phyloP scores from a whole-genome alignment of 176 grass and related monocot species.

The Miscanthus lutarioriparius region DNA sequence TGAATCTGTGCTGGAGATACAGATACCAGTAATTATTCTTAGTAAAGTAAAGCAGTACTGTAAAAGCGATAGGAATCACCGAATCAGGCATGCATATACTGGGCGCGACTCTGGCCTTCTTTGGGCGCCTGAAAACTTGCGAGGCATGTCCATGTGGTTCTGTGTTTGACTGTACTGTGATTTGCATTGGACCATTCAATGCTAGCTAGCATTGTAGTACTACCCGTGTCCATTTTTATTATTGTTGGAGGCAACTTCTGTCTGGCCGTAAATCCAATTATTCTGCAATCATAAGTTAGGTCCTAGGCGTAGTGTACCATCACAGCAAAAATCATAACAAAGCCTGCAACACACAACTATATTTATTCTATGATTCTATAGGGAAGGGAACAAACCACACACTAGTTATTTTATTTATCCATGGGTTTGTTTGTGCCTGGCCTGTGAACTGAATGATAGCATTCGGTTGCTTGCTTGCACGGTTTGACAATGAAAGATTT shows the following conservation, averaged over 20 bases:
- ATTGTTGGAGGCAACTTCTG: not conserved
- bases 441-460: conserved; percentile 33
- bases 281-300: conserved; percentile 10
- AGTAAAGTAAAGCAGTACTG: not conserved
- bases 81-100: conserved; percentile 19
- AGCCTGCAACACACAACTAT: not conserved
- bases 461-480: not conserved
- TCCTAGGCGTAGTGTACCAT: not conserved
- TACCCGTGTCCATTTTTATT: not conserved
- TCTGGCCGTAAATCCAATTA: not conserved
- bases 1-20: conserved; percentile 18
- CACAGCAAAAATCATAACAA: not conserved
- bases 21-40: not conserved
- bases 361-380: not conserved
- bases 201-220: no score
- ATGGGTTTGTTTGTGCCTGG: not conserved
- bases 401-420: not conserved
- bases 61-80: conserved; percentile 3
- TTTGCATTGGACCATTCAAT: conserved; percentile 28
- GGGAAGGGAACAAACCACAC: not conserved
- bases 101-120: not conserved
- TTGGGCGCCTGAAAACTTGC: conserved; percentile 34
- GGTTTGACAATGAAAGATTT: not conserved
- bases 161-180: conserved; percentile 43
- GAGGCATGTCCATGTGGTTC: conserved; percentile 35